phyloP scores from a whole-genome alignment of 73 alveolate species.

The Paraurostyla sp. region DNA sequence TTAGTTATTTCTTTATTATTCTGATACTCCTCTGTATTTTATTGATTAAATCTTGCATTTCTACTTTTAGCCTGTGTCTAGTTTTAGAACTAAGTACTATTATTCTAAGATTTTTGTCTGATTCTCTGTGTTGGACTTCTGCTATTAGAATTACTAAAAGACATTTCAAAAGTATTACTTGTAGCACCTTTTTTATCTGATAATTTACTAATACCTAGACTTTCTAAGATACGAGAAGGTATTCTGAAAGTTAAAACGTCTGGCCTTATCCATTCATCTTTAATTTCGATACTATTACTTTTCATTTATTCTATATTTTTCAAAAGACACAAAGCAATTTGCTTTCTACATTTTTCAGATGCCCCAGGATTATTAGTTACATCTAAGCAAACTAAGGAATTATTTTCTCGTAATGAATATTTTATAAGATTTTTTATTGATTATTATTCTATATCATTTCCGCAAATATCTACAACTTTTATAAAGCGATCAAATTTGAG shows the following conservation, averaged over 20 bases:
- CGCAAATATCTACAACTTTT: conserved; percentile 16
- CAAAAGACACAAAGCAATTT: conserved; percentile 49
- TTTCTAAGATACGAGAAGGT: conserved; percentile 30
- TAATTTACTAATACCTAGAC: conserved; percentile 10
- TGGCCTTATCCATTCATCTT: conserved; percentile 52
- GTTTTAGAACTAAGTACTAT: background rate
- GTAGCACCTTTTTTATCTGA: background rate
- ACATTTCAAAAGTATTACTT: conserved; percentile 1
- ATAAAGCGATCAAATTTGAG: conserved; percentile 36
- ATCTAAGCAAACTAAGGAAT: conserved; percentile 9
- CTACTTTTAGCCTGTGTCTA: background rate
- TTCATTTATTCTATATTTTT: conserved; percentile 46
- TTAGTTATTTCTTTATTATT: background rate
- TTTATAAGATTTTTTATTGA: background rate
- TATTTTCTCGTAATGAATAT: conserved; percentile 43
- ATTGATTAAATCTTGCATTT: background rate
- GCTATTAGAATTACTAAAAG: background rate
- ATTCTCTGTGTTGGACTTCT: conserved; percentile 4
- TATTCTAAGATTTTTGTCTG: background rate
- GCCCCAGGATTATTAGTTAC: conserved; percentile 17
- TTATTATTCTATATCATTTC: background rate
- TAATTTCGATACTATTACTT: background rate
- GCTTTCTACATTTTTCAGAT: conserved; percentile 31
- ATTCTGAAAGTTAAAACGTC: conserved; percentile 29
- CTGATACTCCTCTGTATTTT: background rate